A percentile compares a stretch with the other conserved stretches of the same genome.
Conservation (phyloP, 2,329 filamentous ascomycete genomes). For the Colletotrichum godetiae region DNA sequence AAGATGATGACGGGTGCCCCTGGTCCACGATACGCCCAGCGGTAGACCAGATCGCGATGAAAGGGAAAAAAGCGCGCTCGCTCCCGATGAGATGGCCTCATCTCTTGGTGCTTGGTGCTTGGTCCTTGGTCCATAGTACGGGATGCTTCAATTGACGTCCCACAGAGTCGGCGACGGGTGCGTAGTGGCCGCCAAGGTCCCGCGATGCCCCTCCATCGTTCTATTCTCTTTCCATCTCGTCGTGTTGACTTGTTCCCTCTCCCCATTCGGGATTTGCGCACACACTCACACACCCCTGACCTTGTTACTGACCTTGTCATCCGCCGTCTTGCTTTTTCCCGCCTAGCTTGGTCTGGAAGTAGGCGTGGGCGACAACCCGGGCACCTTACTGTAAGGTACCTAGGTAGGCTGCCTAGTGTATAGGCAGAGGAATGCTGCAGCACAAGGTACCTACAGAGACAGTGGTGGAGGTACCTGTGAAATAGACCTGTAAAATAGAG, state of each 20-base stretch:
- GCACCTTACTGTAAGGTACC: too few relatives aligned
- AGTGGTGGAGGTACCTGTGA: too few relatives aligned
- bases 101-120: too few relatives aligned
- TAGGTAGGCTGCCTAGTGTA: too few relatives aligned
- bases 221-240: conserved; percentile 29
- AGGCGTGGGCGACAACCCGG: background rate
- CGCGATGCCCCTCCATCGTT: conserved; percentile 27
- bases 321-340: background rate
- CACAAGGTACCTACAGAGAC: background rate
- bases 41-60: background rate
- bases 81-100: conserved; percentile 21
- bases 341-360: background rate
- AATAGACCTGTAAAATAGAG: background rate
- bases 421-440: background rate
- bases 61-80: conserved; percentile 13
- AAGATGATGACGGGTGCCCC: conserved; percentile 13
- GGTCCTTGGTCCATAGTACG: too few relatives aligned
- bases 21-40: too few relatives aligned
- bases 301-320: conserved; percentile 1
- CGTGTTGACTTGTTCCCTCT: background rate
- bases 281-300: background rate
- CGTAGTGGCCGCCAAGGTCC: conserved; percentile 22
- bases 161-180: conserved; percentile 5
- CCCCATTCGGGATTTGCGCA: conserved; percentile 22
- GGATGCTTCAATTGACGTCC: too few relatives aligned